phyloP scores from a whole-genome alignment of 176 grass and related monocot genomes.

The Phragmites australis region DNA sequence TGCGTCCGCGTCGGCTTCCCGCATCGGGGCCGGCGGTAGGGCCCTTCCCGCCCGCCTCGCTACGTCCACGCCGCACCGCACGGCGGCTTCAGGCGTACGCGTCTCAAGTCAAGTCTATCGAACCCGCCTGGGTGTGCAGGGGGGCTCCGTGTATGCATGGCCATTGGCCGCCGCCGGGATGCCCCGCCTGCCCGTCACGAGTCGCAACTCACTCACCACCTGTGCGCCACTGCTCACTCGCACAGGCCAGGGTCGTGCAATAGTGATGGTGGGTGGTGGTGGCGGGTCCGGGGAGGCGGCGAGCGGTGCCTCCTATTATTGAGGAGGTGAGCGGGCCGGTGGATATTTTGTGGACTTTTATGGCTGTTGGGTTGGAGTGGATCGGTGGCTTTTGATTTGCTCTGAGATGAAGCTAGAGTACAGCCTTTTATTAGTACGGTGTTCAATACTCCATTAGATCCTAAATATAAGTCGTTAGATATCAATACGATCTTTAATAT shows the following conservation, averaged over 20 bases:
- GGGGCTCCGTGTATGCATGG: background rate
- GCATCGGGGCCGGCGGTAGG: background rate
- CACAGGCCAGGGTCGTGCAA: background rate
- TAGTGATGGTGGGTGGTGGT: background rate
- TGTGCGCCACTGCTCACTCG: background rate
- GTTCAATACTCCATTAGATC: no score
- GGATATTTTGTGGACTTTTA: background rate
- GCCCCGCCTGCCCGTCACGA: no score
- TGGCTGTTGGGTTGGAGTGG: background rate
- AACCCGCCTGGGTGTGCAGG: background rate
- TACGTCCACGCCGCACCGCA: slow-evolving; percentile 1
- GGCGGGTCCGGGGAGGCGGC: background rate
- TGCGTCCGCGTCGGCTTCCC: background rate
- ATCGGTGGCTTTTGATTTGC: background rate
- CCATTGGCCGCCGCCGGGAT: background rate
- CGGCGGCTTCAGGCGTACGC: background rate
- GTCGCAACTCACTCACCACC: background rate
- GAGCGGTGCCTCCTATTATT: slow-evolving; percentile 8
- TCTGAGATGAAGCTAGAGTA: background rate
- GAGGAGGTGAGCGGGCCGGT: background rate
- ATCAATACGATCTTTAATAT: no score
- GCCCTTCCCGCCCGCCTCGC: background rate
- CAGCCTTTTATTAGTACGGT: background rate
- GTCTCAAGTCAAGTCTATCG: background rate
- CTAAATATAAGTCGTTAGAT: no score